A percentile compares a stretch with the other conserved stretches of the same genome.
Conservation (phyloP, 345 rosid species). For the Rhodamnia rubescens region DNA sequence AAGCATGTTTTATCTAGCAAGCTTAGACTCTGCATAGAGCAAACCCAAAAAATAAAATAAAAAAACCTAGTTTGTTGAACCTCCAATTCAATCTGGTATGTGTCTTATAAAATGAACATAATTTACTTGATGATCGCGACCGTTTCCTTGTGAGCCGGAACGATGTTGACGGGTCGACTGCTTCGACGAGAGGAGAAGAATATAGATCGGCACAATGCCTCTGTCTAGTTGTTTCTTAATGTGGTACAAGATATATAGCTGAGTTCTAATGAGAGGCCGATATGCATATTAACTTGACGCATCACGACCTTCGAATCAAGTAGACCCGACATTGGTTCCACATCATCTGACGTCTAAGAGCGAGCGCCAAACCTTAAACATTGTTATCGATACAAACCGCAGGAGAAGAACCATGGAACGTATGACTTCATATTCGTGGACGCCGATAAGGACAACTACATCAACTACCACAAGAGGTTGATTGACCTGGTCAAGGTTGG, state of each 20-base stretch:
- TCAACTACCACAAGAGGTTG: slow-evolving; percentile 81
- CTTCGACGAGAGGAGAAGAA: not conserved
- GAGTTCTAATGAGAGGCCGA: not conserved
- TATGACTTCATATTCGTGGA: slow-evolving; percentile 93
- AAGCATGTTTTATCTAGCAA: not conserved
- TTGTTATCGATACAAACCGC: slow-evolving; percentile 11
- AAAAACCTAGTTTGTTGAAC: not conserved
- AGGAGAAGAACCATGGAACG: slow-evolving; percentile 67
- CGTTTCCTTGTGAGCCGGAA: not conserved
- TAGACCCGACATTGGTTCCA: not conserved
- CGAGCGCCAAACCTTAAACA: not conserved
- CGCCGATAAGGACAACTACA: slow-evolving; percentile 94
- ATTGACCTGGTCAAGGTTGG: slow-evolving; percentile 79
- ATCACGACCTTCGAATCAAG: not conserved
- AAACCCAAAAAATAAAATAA: not conserved
- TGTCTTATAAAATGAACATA: not conserved
- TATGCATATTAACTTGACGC: not conserved
- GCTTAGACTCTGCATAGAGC: not conserved
- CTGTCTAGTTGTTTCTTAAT: not conserved
- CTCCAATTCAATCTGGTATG: not conserved
- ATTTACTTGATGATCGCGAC: not conserved
- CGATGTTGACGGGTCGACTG: not conserved
- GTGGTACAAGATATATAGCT: not conserved
- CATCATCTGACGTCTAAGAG: not conserved
- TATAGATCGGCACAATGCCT: not conserved